Evolutionary conservation across 1,284 basidiomycete genomes (phyloP), one percentile per base, ranked within the genome.

Genomic region (Gymnopus androsaceus): DNA sequence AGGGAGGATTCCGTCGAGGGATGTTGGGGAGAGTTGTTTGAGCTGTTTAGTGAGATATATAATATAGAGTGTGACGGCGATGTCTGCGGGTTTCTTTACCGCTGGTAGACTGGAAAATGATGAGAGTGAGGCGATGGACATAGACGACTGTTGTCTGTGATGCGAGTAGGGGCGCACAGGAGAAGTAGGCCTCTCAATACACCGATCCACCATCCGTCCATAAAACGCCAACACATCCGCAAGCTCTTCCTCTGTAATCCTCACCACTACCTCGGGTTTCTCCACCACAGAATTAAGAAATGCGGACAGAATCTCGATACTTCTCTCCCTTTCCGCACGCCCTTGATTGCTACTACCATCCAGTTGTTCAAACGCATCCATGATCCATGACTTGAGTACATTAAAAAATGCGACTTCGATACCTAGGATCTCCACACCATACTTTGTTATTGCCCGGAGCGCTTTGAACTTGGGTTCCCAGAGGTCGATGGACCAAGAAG

Each of bases 401-500:
- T 73, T 69, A 15, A 90, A 69, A 27, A 89, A 65, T 21, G 72
- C 68, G 7, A 74, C 67, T 67, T 90, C 88, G 59, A 88, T 78
- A 4, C 88, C 88, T 17, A 82, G 68, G n/a, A 84, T 76, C 46
- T 87, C 83, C 3, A 71, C 64, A 12, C 84, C 85, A 31, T 75
- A 77, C 55, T 74, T 76, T 23, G 84, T 84, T 46, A 91, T 73
- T 0, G 85, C 79, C 4, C 78, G 68, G 3, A 90, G 69, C 2
- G 88, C 87, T 59, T 83, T 85, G 64, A 86, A 81, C 19, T 85
- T 79, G 2, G 81, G 72, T 60, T 90, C 87, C 79, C 88, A 90
- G 0, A 88, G 69, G 27, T 90, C 88, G 15, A 69, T 60, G 2
- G 72, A 74, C 89, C 88, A 90, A 0, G 74, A 66, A 3, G 67